Evolutionary conservation across 2,329 filamentous ascomycete genomes (phyloP).

Genomic region (Epichloe sylvatica): DNA sequence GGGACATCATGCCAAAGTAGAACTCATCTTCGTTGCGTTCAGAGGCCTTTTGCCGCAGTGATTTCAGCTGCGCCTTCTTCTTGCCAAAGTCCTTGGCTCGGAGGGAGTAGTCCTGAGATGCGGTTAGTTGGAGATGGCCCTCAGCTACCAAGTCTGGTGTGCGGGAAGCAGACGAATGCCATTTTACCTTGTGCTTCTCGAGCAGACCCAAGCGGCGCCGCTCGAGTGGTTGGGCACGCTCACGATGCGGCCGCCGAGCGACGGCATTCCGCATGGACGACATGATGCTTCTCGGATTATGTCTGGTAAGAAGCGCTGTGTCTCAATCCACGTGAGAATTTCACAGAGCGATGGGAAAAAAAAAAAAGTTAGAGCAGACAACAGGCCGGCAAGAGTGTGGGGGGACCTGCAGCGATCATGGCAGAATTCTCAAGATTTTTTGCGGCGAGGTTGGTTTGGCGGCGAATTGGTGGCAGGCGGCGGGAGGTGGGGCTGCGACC

Average conservation of each 20-base stretch:
- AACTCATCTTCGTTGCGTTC: constrained; percentile 61
- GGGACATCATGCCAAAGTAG: constrained; percentile 56
- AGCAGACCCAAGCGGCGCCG: constrained; percentile 79
- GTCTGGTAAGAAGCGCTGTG: neutral
- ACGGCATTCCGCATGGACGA: constrained; percentile 51
- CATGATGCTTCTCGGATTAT: constrained; percentile 20
- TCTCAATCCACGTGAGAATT: no score
- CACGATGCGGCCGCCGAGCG: constrained; percentile 72
- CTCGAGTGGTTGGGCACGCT: constrained; percentile 75
- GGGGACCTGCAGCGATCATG: no score
- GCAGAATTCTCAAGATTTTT: no score
- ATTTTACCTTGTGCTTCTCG: constrained; percentile 76
- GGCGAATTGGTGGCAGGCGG: no score
- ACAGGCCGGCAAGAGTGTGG: no score
- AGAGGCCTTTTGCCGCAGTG: constrained; percentile 45
- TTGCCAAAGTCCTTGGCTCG: constrained; percentile 52
- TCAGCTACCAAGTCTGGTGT: neutral
- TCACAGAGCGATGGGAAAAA: no score
- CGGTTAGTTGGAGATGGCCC: neutral
- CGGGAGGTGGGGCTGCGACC: neutral
- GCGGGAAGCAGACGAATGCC: neutral
- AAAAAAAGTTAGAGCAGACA: no score
- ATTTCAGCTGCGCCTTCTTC: constrained; percentile 48
- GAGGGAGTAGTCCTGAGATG: constrained; percentile 45
- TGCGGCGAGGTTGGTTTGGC: no score